Evolutionary conservation across 352 stramenopile genomes (phyloP), one percentile per base, ranked within the genome.

Genomic region (Phytophthora pini): DNA sequence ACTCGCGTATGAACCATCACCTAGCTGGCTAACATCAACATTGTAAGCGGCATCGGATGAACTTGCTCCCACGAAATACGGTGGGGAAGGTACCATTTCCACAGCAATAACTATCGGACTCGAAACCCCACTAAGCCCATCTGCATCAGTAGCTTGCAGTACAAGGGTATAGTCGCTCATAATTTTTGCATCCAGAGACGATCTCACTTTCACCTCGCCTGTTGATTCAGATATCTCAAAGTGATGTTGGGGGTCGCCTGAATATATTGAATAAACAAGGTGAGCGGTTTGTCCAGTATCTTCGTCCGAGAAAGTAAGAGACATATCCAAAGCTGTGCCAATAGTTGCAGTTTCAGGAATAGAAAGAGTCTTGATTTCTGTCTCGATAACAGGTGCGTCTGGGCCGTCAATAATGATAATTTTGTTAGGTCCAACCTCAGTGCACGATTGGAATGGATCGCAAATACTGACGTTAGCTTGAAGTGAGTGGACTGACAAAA

Each of bases 21-120:
- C 63, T 15, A 82, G 46, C 32, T 85, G 78, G 29, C 60, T 88
- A 2, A 88, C 59, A 41, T 85, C 71, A n/a, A 89, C 39, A 9
- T 63, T 59, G 26, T 80, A 79, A 44, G 68, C 69, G 2, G n/a
- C 56, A 51, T 80, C 72, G 1, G 47, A 58, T 43, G 56, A 29
- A 2, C 59, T 53, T 3, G 63, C 59, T n/a, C 80, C 76, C 12
- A 78, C 68, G 52, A 89, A 89, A 61, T 61, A 85, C 3, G 80
- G 80, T 1, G 80, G 68, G 15, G 63, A 73, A 3, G 78, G 80
- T 10, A 78, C 59, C 40, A 86, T 70, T 7, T 71, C 17, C 9
- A 89, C 68, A 36, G 65, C 47, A 40, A 89, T 64, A 13, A 69
- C 12, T 39, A 89, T 67, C n/a, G 57, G 64, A 46, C 70, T 63